phyloP scores from a whole-genome alignment of 495 filamentous ascomycete genomes.

The Penicillium desertorum region DNA sequence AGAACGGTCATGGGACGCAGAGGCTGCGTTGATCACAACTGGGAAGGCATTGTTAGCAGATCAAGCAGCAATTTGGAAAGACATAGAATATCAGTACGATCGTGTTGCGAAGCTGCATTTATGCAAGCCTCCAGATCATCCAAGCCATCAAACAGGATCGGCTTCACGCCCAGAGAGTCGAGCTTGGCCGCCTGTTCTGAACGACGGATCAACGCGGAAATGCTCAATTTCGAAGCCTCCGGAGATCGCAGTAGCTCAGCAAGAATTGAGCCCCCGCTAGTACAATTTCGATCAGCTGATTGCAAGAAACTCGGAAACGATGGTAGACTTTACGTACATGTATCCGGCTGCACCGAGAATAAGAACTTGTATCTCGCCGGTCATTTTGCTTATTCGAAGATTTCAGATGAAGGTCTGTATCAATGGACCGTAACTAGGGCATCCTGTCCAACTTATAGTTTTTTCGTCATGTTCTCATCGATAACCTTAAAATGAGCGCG shows the following conservation, averaged over 20 bases:
- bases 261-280: not conserved
- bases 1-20: slow-evolving; percentile 1
- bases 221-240: not conserved
- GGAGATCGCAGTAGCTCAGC: not conserved
- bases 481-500: not conserved
- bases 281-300: not conserved
- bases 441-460: not conserved
- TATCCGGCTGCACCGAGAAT: slow-evolving; percentile 9
- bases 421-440: too few relatives aligned
- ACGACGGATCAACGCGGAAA: slow-evolving; percentile 5
- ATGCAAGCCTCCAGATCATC: slow-evolving; percentile 4
- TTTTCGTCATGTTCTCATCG: not conserved
- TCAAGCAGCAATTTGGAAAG: not conserved
- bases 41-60: not conserved
- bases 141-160: not conserved
- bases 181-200: slow-evolving; percentile 2
- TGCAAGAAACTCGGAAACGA: not conserved
- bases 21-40: slow-evolving; percentile 10
- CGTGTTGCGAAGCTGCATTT: slow-evolving; percentile 1
- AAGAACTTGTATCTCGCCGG: not conserved
- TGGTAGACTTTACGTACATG: not conserved
- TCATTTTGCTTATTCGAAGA: not conserved
- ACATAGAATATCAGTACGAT: slow-evolving; percentile 2
- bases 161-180: not conserved
- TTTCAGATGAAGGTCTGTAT: not conserved